phyloP scores from a whole-genome alignment of 2,329 filamentous ascomycete genomes.

The Talaromyces sp. region DNA sequence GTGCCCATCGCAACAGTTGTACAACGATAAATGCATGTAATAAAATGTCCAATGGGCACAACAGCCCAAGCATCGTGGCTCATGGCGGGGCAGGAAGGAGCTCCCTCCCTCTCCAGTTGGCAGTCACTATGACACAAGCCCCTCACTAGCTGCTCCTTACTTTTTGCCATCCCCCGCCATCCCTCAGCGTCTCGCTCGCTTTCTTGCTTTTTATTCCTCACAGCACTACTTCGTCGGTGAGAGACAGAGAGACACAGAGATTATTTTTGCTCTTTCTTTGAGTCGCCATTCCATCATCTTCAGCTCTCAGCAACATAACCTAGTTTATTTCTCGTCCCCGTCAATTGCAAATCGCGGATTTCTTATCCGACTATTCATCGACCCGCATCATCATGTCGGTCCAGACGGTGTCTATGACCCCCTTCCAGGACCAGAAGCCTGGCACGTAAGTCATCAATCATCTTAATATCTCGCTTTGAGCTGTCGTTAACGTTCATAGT shows the following conservation, averaged over 20 bases:
- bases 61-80: background rate
- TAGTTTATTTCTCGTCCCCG: background rate
- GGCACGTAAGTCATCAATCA: constrained; percentile 77
- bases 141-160: constrained; percentile 2
- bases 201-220: background rate
- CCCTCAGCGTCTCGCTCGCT: background rate
- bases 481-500: constrained; percentile 46
- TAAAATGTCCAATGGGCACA: background rate
- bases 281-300: background rate
- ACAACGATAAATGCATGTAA: background rate
- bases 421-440: constrained; percentile 95
- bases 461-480: background rate
- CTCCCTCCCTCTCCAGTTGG: constrained; percentile 1
- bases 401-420: constrained; percentile 75
- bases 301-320: background rate
- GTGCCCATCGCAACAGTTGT: background rate
- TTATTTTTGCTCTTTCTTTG: background rate
- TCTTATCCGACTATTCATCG: background rate
- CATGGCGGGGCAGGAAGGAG: constrained; percentile 1
- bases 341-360: constrained; percentile 1
- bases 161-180: constrained; percentile 5
- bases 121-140: constrained; percentile 11
- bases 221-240: background rate
- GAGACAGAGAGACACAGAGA: too few relatives aligned
- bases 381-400: constrained; percentile 57